These are phyloP conservation scores for Boletus sp. DNA, from an alignment of 768 basidiomycete species.

Conservation along the genomic window DNA sequence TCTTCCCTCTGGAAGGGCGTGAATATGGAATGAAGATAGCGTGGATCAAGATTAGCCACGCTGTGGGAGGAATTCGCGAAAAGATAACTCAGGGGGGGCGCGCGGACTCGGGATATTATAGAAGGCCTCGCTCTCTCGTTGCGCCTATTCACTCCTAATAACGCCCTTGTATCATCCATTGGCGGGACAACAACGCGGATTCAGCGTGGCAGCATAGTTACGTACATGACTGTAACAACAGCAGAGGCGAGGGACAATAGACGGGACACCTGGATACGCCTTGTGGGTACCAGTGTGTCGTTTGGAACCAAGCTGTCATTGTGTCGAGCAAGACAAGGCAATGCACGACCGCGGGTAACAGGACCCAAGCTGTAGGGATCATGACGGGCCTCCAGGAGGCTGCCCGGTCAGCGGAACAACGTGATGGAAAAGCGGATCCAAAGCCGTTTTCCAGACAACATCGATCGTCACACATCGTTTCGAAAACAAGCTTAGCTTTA, in stretches of 20 bases:
- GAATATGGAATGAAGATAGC: slow-evolving; percentile 27
- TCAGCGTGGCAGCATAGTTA: slow-evolving; percentile 28
- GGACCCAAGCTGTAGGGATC: slow-evolving; percentile 21
- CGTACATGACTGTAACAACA: slow-evolving; percentile 13
- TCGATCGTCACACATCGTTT: slow-evolving; percentile 6
- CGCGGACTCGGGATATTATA: slow-evolving; percentile 16
- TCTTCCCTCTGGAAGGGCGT: slow-evolving; percentile 23
- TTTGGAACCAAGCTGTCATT: not conserved
- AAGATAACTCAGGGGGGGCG: slow-evolving; percentile 18
- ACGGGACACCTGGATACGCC: slow-evolving; percentile 2
- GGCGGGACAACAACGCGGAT: slow-evolving; percentile 14
- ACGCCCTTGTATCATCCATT: not conserved
- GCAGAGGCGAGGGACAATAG: slow-evolving; percentile 10
- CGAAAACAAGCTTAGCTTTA: not conserved
- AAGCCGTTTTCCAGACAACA: not conserved
- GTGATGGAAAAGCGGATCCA: slow-evolving; percentile 13
- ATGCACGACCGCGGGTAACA: not conserved
- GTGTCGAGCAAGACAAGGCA: slow-evolving; percentile 8
- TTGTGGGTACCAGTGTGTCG: slow-evolving; percentile 15
- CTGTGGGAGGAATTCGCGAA: slow-evolving; percentile 15
- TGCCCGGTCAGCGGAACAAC: slow-evolving; percentile 17
- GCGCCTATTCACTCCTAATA: not conserved
- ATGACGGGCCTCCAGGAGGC: slow-evolving; percentile 17
- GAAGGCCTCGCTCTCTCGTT: not conserved
- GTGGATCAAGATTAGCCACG: slow-evolving; percentile 30